Base-by-base conservation (phyloP, 306 rosid genomes). In the Prunus fruticosa region DNA sequence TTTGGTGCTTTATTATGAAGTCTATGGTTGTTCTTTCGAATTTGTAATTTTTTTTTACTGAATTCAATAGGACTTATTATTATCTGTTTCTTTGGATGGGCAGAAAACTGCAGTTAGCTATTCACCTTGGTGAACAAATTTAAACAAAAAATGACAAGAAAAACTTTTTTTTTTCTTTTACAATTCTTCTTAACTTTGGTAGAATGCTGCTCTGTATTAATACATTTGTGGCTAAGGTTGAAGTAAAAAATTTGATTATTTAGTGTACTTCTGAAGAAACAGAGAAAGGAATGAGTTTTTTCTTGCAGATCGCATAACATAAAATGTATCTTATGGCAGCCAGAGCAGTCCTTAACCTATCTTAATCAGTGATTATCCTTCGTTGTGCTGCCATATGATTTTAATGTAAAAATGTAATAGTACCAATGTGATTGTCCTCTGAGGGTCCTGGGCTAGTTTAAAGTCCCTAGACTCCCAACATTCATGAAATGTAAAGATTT, bases 1-100 rank as follows among this genome's bases (percentile, higher is more conserved):
- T 58, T 64, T 20, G 60, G 69, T 74, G 60, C 71, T 34, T 80
- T 72, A 51, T 46, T 67, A 57, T 54, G 57, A 45, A 25, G 46
- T 47, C 12, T 47, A 49, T 47, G n/a, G 53, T 20, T 28, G 15
- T 4, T 54, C 60, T 75, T 28, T 22, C 18, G 11, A 10, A 38
- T 6, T 38, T 38, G 2, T 38, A 6, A 38, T 38, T 38, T 6
- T 34, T 34, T 64, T 30, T 11, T 43, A 25, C 27, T 10, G 20
- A 71, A 63, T 27, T 6, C 41, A 20, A 0, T 68, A 73, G 51
- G 58, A 62, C 53, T 23, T 18, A 19, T 22, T 38, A 7, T 28
- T 49, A 58, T 51, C 19, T n/a, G 61, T 43, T 25, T 34, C 72
- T 30, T 75, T 30, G 23, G 18, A 74, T 63, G 23, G 45, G 65